Conservation (phyloP, 495 filamentous ascomycete genomes). For the Lophiotrema nucula region DNA sequence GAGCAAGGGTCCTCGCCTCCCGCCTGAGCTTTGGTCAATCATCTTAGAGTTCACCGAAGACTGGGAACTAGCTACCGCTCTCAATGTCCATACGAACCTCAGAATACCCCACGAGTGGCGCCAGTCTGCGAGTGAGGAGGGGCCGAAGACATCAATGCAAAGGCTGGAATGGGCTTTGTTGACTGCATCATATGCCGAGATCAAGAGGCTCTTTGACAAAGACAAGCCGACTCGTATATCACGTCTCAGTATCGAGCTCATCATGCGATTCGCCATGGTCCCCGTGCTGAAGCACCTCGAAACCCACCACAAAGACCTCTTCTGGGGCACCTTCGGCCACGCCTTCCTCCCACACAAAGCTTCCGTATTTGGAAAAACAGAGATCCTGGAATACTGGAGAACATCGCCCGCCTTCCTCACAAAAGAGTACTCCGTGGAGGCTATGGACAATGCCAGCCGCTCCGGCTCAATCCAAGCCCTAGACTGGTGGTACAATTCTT, state of each 20-base stretch:
- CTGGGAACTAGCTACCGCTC: constrained; percentile 81
- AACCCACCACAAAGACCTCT: constrained; percentile 70
- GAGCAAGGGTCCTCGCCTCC: constrained; percentile 47
- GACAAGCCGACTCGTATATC: constrained; percentile 73
- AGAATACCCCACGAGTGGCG: constrained; percentile 72
- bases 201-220: constrained; percentile 62
- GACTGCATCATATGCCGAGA: constrained; percentile 62
- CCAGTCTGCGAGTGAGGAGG: constrained; percentile 44
- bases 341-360: constrained; percentile 81
- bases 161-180: constrained; percentile 80
- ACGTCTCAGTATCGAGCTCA: constrained; percentile 76
- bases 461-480: constrained; percentile 80
- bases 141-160: constrained; percentile 48
- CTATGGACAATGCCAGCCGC: constrained; percentile 80
- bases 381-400: constrained; percentile 87
- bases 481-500: constrained; percentile 86
- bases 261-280: constrained; percentile 83
- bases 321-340: constrained; percentile 76
- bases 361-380: constrained; percentile 79
- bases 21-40: constrained; percentile 83
- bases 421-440: constrained; percentile 75
- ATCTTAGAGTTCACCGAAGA: constrained; percentile 80
- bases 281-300: constrained; percentile 80
- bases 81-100: constrained; percentile 76
- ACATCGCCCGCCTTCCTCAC: constrained; percentile 72